phyloP scores from a whole-genome alignment of 1,284 basidiomycete genomes.

The Cryptococcus hybrid region DNA sequence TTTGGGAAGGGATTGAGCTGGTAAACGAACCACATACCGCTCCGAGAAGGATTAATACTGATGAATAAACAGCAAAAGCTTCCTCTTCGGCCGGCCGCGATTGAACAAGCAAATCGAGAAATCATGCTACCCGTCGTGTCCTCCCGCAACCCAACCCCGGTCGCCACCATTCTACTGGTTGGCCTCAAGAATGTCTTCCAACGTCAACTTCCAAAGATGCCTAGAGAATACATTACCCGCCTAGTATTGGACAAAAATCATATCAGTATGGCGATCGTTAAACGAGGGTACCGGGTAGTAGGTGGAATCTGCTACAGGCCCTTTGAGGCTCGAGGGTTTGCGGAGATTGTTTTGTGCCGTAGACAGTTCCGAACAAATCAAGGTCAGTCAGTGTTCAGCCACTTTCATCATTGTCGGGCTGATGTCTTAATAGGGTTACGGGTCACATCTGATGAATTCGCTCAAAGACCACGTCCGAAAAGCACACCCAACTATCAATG shows the following conservation, averaged over 20 bases:
- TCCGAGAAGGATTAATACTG: not conserved
- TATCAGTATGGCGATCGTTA: constrained; percentile 89
- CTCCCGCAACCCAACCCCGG: constrained; percentile 70
- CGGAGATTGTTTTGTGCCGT: constrained; percentile 98
- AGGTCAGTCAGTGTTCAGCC: constrained; percentile 64
- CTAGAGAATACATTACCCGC: constrained; percentile 95
- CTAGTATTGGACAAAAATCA: constrained; percentile 93
- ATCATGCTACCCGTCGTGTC: constrained; percentile 85
- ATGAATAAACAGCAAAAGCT: constrained; percentile 35
- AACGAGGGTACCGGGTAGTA: constrained; percentile 91
- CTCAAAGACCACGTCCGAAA: constrained; percentile 90
- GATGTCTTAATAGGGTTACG: constrained; percentile 71
- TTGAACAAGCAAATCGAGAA: constrained; percentile 78
- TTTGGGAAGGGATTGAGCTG: constrained; percentile 46
- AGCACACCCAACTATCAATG: constrained; percentile 75
- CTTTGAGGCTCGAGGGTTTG: constrained; percentile 91
- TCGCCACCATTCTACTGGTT: constrained; percentile 80
- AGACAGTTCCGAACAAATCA: constrained; percentile 93
- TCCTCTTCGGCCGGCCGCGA: constrained; percentile 63
- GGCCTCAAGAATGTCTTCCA: constrained; percentile 97
- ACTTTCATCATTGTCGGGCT: not conserved
- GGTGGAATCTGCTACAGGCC: constrained; percentile 98
- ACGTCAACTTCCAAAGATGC: constrained; percentile 98
- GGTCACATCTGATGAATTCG: constrained; percentile 98
- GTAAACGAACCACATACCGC: constrained; percentile 13